A percentile compares a stretch with the other conserved stretches of the same genome.
Conservation (phyloP, 148 eudicot species). For the Rhododendron molle region DNA sequence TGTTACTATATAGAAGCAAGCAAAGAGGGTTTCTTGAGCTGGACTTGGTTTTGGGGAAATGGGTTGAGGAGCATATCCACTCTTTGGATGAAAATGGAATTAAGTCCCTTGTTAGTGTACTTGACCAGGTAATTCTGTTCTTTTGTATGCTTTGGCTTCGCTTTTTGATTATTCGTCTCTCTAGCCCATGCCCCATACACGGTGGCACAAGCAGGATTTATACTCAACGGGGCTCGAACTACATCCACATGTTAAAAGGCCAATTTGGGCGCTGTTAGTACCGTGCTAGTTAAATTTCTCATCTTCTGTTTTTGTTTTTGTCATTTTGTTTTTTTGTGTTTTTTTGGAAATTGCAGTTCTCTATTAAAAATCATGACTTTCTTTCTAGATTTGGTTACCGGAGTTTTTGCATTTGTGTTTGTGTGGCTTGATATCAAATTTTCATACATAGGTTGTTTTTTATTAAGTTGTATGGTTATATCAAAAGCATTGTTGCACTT, state of each 20-base stretch:
- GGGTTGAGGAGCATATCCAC: constrained; percentile 81
- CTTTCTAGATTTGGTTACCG: not conserved
- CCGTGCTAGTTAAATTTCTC: not conserved
- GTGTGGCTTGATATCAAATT: too few relatives aligned
- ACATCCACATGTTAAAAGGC: not conserved
- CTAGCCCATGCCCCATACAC: not conserved
- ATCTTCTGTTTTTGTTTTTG: not conserved
- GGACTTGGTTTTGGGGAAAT: constrained; percentile 88
- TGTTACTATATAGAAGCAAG: too few relatives aligned
- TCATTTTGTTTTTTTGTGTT: too few relatives aligned
- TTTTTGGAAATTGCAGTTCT: not conserved
- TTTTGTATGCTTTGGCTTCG: not conserved
- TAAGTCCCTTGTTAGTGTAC: constrained; percentile 75
- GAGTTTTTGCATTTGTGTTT: not conserved
- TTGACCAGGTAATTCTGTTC: constrained; percentile 58
- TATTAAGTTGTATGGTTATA: not conserved
- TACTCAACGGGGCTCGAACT: not conserved
- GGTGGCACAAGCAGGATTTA: not conserved
- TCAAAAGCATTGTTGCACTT: not conserved
- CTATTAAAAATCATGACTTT: not conserved
- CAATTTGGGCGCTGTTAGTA: not conserved
- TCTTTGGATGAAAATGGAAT: constrained; percentile 82
- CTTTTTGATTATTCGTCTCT: not conserved
- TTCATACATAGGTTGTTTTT: not conserved
- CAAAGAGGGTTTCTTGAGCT: too few relatives aligned